Conservation (phyloP, 495 filamentous ascomycete species). For the Paragyromitra xinjiangensis region DNA sequence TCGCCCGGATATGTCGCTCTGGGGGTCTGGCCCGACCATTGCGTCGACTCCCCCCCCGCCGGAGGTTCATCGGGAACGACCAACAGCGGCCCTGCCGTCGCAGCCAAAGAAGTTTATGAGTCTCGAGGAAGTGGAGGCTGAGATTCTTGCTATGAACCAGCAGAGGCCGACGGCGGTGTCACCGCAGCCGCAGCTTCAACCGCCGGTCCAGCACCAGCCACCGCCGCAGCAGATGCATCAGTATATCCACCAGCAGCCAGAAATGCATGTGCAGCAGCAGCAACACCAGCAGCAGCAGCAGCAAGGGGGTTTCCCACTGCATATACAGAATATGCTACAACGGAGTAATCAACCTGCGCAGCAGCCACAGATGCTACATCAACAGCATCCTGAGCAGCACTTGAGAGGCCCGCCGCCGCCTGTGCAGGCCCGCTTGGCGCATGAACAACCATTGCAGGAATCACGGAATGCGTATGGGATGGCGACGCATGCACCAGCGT, state of each 20-base stretch:
- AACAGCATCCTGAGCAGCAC: constrained; percentile 60
- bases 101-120: constrained; percentile 87
- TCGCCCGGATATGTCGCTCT: constrained; percentile 90
- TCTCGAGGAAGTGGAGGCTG: constrained; percentile 94
- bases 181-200: constrained; percentile 55
- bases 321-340: constrained; percentile 56
- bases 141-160: constrained; percentile 77
- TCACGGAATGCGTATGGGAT: constrained; percentile 95
- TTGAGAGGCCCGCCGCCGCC: constrained; percentile 64
- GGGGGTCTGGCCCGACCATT: constrained; percentile 71
- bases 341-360: constrained; percentile 56
- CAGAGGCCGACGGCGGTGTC: constrained; percentile 59
- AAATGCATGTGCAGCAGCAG: constrained; percentile 43
- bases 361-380: constrained; percentile 58
- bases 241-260: constrained; percentile 45
- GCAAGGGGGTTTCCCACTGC: constrained; percentile 45
- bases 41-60: constrained; percentile 62
- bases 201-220: constrained; percentile 47
- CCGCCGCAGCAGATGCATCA: constrained; percentile 56
- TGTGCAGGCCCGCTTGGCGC: constrained; percentile 78
- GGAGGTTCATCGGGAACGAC: constrained; percentile 37
- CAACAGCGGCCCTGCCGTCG: constrained; percentile 32
- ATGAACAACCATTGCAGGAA: constrained; percentile 78
- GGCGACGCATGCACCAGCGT: constrained; percentile 93
- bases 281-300: constrained; percentile 45